Percentiles rank a stretch among this genome's conserved stretches.
These are phyloP conservation scores for Ophiostoma novo-ulmi DNA, from an alignment of 2,329 filamentous ascomycete species.

Conservation along the genomic window DNA sequence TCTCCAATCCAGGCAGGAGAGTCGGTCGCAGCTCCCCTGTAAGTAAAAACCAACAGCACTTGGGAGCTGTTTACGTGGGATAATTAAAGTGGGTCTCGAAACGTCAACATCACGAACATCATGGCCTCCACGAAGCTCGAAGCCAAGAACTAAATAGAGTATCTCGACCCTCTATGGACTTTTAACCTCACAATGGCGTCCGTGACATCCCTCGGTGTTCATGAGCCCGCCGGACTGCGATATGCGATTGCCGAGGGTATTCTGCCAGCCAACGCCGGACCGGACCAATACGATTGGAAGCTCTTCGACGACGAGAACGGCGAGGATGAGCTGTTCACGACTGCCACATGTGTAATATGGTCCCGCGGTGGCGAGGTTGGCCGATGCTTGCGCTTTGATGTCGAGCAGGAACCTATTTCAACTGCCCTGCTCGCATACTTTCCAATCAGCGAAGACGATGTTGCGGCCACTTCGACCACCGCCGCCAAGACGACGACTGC, in stretches of 20 bases:
- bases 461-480: background rate
- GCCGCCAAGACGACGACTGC: background rate
- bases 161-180: slow-evolving; percentile 3
- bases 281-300: slow-evolving; percentile 71
- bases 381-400: slow-evolving; percentile 77
- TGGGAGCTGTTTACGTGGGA: slow-evolving; percentile 6
- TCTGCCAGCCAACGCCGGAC: slow-evolving; percentile 60
- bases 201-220: slow-evolving; percentile 83
- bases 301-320: slow-evolving; percentile 47
- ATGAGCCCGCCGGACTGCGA: slow-evolving; percentile 76
- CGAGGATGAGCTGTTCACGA: slow-evolving; percentile 77
- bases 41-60: background rate
- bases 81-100: slow-evolving; percentile 6
- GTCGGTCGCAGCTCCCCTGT: slow-evolving; percentile 19
- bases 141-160: background rate
- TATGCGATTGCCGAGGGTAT: slow-evolving; percentile 79
- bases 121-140: background rate
- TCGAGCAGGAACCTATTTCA: slow-evolving; percentile 80
- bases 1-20: background rate
- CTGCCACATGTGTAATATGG: slow-evolving; percentile 76
- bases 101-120: slow-evolving; percentile 12
- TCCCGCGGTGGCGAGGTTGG: slow-evolving; percentile 78
- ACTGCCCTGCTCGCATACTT: slow-evolving; percentile 85
- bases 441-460: slow-evolving; percentile 38
- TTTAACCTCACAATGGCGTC: slow-evolving; percentile 62